Conservation (phyloP, 106 monocot genomes). For the Platanthera guangdongensis region DNA sequence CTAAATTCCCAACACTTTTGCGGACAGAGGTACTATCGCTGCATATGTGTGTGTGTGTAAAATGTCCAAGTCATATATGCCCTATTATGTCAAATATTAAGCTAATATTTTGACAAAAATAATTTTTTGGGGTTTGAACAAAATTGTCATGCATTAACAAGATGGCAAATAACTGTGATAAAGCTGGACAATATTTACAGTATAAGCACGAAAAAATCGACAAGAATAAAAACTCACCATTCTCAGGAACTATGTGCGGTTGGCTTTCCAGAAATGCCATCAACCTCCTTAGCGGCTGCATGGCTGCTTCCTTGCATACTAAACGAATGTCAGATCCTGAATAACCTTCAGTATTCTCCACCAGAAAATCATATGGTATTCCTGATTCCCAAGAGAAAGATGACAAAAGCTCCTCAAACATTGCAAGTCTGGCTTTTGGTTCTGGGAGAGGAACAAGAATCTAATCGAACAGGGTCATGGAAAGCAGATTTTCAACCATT, state of each 20-base stretch:
- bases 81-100: too few species aligned
- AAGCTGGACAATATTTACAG: neutral
- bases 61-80: too few species aligned
- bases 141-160: too few species aligned
- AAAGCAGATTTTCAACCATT: neutral
- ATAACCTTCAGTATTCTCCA: conserved; percentile 87
- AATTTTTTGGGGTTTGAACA: too few species aligned
- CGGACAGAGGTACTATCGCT: too few species aligned
- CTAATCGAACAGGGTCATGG: conserved; percentile 20
- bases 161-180: neutral
- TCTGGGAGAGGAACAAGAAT: conserved; percentile 98
- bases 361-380: conserved; percentile 51
- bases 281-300: conserved; percentile 88
- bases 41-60: too few species aligned
- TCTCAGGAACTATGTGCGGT: conserved; percentile 40
- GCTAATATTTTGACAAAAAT: too few species aligned
- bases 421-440: conserved; percentile 71
- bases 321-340: conserved; percentile 96
- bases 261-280: conserved; percentile 60
- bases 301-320: conserved; percentile 97
- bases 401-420: conserved; percentile 87
- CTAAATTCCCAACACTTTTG: too few species aligned
- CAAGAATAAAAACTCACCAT: conserved; percentile 37
- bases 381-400: conserved; percentile 28
- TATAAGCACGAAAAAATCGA: neutral